Evolutionary conservation across 441 rosid species (phyloP).

Genomic region (Corymbia calophylla): DNA sequence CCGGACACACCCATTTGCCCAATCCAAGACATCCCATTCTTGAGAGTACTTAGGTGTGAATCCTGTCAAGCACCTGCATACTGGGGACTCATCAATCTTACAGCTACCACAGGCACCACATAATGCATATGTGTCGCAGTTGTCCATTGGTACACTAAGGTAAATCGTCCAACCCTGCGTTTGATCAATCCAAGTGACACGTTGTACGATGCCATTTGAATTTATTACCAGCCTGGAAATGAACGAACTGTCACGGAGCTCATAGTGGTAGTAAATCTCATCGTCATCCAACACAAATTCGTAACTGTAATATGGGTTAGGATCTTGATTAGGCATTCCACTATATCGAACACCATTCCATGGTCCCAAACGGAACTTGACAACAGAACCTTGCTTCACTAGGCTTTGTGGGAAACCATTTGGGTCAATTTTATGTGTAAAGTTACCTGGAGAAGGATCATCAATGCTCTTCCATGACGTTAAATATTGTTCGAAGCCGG

Average conservation of each 20-base stretch:
- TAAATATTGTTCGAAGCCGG: background rate
- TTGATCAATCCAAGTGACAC: background rate
- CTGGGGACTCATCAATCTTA: background rate
- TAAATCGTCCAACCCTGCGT: background rate
- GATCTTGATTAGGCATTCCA: background rate
- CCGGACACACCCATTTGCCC: conserved; percentile 11
- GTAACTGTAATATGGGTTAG: background rate
- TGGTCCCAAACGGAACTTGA: background rate
- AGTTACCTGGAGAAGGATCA: background rate
- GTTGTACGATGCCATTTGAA: background rate
- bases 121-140: conserved; percentile 5
- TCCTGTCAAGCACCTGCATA: conserved; percentile 17
- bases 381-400: background rate
- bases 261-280: background rate
- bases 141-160: background rate
- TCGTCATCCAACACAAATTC: conserved; percentile 2
- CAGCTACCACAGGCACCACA: conserved; percentile 14
- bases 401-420: background rate
- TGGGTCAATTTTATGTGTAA: background rate
- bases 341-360: background rate
- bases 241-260: background rate
- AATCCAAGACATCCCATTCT: conserved; percentile 4
- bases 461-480: background rate
- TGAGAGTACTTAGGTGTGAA: conserved; percentile 3
- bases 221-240: background rate